Evolutionary conservation across 371 early-diverging fungal genomes (phyloP).

Genomic region (Mortierella sp.): DNA sequence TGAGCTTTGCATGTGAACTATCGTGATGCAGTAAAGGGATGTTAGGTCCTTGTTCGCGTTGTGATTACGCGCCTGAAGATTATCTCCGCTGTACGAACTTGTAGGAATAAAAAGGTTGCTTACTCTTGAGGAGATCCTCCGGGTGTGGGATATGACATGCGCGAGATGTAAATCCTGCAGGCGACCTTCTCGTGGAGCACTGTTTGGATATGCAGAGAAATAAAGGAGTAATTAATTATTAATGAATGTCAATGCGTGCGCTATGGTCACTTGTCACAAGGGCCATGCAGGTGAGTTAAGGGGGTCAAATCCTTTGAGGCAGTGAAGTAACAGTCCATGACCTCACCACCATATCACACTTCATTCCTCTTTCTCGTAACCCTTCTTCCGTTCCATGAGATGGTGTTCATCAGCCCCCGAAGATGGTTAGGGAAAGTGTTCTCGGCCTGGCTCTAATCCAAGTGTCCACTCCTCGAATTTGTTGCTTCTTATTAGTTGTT

Average conservation of each 20-base stretch:
- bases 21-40: neutral
- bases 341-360: neutral
- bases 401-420: neutral
- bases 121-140: constrained; percentile 56
- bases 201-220: constrained; percentile 17
- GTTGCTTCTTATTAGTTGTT: neutral
- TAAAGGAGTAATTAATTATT: constrained; percentile 1
- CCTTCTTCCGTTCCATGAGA: neutral
- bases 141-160: constrained; percentile 36
- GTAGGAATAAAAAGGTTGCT: neutral
- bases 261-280: neutral
- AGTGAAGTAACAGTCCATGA: neutral
- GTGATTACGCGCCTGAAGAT: neutral
- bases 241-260: neutral
- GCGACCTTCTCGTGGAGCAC: constrained; percentile 82
- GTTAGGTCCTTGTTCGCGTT: neutral
- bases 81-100: neutral
- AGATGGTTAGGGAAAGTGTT: neutral
- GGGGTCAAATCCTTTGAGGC: neutral
- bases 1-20: constrained; percentile 29
- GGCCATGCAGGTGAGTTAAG: neutral
- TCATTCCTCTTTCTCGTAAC: neutral
- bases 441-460: neutral
- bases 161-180: constrained; percentile 66
- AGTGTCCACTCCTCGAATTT: neutral